A percentile compares a stretch with the other conserved stretches of the same genome.
phyloP scores from a whole-genome alignment of 2,329 filamentous ascomycete species.

The Allantophomopsis cytisporea region DNA sequence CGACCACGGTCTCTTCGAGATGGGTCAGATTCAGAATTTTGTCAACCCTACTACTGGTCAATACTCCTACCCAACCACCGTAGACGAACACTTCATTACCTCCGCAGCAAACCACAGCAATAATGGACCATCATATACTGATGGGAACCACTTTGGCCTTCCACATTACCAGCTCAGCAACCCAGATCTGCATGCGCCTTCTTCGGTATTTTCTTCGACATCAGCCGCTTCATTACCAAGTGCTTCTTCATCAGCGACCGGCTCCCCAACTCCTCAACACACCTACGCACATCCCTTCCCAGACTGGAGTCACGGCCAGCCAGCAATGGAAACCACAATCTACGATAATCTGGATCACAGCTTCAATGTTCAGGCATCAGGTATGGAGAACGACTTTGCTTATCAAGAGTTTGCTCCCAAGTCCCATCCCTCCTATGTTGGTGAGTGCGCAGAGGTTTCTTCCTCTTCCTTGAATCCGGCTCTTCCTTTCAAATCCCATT shows the following conservation, averaged over 20 bases:
- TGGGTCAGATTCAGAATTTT: constrained; percentile 28
- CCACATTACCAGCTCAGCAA: constrained; percentile 4
- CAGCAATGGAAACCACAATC: background rate
- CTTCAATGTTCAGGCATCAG: constrained; percentile 13
- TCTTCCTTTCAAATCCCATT: constrained; percentile 9
- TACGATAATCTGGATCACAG: constrained; percentile 9
- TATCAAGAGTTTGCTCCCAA: constrained; percentile 24
- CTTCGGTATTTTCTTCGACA: constrained; percentile 12
- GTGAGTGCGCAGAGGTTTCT: constrained; percentile 26
- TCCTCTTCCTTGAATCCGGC: constrained; percentile 10
- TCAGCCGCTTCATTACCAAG: constrained; percentile 19
- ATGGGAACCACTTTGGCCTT: too few relatives aligned
- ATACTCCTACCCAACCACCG: constrained; percentile 7
- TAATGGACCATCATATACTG: too few relatives aligned
- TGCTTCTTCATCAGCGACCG: constrained; percentile 17
- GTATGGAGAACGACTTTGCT: constrained; percentile 19
- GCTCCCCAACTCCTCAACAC: constrained; percentile 17
- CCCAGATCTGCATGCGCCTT: constrained; percentile 15
- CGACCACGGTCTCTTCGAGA: constrained; percentile 29
- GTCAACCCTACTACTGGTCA: constrained; percentile 28
- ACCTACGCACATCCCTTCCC: constrained; percentile 12
- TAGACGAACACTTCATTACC: too few relatives aligned
- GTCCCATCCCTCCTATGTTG: constrained; percentile 25
- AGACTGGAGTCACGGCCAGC: constrained; percentile 12
- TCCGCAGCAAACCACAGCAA: too few relatives aligned